These are phyloP conservation scores for Acacia acuminata DNA, from an alignment of 306 rosid genomes.

Conservation along the genomic window DNA sequence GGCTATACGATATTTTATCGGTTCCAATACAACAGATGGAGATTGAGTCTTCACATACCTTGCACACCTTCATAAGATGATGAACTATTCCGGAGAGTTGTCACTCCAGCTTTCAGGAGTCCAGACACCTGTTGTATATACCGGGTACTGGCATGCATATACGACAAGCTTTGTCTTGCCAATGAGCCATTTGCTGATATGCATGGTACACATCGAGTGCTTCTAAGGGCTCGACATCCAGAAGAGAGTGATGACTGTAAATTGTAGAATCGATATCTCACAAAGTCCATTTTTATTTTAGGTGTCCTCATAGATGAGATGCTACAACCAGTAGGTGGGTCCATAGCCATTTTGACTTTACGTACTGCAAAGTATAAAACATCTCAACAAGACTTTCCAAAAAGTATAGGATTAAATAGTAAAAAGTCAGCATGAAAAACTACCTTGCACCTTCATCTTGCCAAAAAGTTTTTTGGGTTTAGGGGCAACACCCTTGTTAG, in stretches of 20 bases:
- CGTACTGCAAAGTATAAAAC: slow-evolving; percentile 63
- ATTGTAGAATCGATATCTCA: slow-evolving; percentile 55
- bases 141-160: slow-evolving; percentile 89
- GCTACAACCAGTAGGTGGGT: slow-evolving; percentile 91
- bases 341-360: slow-evolving; percentile 75
- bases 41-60: slow-evolving; percentile 54
- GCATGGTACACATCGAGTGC: slow-evolving; percentile 54
- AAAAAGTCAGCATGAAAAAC: slow-evolving; percentile 29
- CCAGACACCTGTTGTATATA: slow-evolving; percentile 93
- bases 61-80: slow-evolving; percentile 87
- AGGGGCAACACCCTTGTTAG: slow-evolving; percentile 76
- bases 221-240: slow-evolving; percentile 79
- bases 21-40: not conserved
- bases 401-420: slow-evolving; percentile 18
- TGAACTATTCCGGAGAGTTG: slow-evolving; percentile 82
- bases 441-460: slow-evolving; percentile 99
- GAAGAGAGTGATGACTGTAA: slow-evolving; percentile 68
- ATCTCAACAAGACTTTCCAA: slow-evolving; percentile 16
- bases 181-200: slow-evolving; percentile 74
- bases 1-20: not conserved
- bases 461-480: slow-evolving; percentile 87
- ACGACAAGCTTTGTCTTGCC: slow-evolving; percentile 85
- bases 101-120: slow-evolving; percentile 84
- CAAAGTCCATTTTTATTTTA: slow-evolving; percentile 53
- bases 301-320: slow-evolving; percentile 59